Conservation (phyloP, 148 eudicot species). For the Persicaria tinctoria region DNA sequence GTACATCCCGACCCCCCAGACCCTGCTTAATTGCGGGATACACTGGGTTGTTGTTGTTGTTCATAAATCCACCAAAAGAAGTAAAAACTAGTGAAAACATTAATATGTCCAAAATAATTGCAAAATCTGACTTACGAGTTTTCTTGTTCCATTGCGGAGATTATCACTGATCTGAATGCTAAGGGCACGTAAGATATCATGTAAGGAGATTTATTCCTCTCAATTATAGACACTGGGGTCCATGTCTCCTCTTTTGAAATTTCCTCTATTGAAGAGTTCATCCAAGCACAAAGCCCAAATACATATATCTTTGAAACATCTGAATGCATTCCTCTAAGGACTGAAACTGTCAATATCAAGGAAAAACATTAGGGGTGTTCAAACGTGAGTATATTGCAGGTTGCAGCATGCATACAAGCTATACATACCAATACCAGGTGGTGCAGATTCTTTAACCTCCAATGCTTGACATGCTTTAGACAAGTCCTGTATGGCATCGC, state of each 20-base stretch:
- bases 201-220: conserved; percentile 90
- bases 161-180: conserved; percentile 66
- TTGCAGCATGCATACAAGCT: conserved; percentile 7
- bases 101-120: background rate
- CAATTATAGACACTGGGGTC: conserved; percentile 85
- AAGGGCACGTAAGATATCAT: conserved; percentile 78
- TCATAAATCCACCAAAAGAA: background rate
- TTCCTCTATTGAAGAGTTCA: conserved; percentile 74
- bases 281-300: conserved; percentile 92
- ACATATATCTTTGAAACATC: conserved; percentile 82
- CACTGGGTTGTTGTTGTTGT: no score
- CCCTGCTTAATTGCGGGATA: no score
- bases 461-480: conserved; percentile 80
- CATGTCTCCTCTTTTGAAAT: conserved; percentile 77
- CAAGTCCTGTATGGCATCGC: conserved; percentile 75
- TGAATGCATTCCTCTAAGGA: conserved; percentile 66
- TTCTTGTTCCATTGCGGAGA: conserved; percentile 82
- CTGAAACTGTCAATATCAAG: conserved; percentile 46
- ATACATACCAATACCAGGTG: conserved; percentile 61
- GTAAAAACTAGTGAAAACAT: background rate
- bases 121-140: conserved; percentile 29
- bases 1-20: no score
- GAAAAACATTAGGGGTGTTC: conserved; percentile 15
- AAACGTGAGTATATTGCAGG: conserved; percentile 12
- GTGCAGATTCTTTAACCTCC: conserved; percentile 93